Evolutionary conservation across 2,329 filamentous ascomycete species (phyloP).

Genomic region (Sporothrix brasiliensis): DNA sequence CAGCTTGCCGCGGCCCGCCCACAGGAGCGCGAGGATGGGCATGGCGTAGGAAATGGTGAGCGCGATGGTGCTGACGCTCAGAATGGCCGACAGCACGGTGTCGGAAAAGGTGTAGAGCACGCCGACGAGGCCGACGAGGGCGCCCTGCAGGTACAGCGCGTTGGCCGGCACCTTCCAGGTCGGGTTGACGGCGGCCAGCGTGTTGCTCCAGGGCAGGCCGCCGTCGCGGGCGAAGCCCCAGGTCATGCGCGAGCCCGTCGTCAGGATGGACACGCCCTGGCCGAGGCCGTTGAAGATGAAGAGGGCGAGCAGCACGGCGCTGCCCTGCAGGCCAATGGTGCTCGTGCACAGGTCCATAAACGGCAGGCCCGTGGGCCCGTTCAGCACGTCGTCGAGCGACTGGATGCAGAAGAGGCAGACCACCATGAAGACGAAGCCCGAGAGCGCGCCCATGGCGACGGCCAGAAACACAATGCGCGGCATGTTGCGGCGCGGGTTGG

Average conservation of each 20-base stretch:
- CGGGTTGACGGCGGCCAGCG: constrained; percentile 46
- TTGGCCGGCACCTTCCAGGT: constrained; percentile 47
- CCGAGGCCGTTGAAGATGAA: constrained; percentile 53
- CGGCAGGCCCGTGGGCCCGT: constrained; percentile 49
- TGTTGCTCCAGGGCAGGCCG: constrained; percentile 47
- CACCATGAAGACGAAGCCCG: constrained; percentile 40
- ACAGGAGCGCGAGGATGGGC: constrained; percentile 53
- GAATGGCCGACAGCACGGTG: constrained; percentile 56
- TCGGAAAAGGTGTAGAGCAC: constrained; percentile 56
- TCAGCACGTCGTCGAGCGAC: constrained; percentile 34
- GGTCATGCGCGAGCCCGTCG: constrained; percentile 46
- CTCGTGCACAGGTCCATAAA: constrained; percentile 51
- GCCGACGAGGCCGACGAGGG: constrained; percentile 32
- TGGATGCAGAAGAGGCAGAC: constrained; percentile 34
- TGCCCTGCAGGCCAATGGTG: constrained; percentile 45
- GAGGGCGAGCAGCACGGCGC: constrained; percentile 46
- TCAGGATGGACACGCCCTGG: constrained; percentile 41
- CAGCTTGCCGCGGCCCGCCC: constrained; percentile 56
- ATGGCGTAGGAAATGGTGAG: constrained; percentile 57
- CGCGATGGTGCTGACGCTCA: constrained; percentile 60
- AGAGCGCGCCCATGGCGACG: constrained; percentile 43
- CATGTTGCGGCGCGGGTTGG: constrained; percentile 40
- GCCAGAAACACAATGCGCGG: constrained; percentile 43
- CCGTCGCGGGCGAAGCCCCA: constrained; percentile 53
- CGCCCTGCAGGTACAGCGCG: constrained; percentile 29